Evolutionary conservation across 1,284 basidiomycete genomes (phyloP), one percentile per base, ranked within the genome.

Genomic region (Schizophyllum commune): DNA sequence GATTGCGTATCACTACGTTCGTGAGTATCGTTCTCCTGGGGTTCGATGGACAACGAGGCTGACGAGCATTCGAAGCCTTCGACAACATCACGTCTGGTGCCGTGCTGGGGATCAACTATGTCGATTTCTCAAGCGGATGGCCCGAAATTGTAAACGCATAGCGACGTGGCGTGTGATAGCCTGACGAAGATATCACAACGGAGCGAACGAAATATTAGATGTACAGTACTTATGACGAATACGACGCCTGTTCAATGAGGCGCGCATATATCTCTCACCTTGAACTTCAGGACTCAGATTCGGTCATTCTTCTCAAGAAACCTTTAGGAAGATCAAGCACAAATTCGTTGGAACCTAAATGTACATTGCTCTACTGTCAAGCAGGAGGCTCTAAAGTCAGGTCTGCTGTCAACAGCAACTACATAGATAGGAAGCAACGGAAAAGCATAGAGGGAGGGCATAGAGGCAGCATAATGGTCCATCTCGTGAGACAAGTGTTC

Each of bases 1-100:
- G 4, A 65, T 68, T 3, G 66, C 65, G 4, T 68, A 68, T 59
- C 67, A 68, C 54, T 67, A 68, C 52, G 64, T 67, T 34, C 63
- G 53, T 55, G 19, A 55, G 53, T 55, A 4, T 2, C 13, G 20
- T 55, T 9, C 11, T 27, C 11, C 6, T 55, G 1, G 4, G 13
- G 9, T 15, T 11, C 19, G 17, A 3, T 9, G 13, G 2, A 2
- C 4, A 3, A 47, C 9, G 9, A 5, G 27, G 3, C 39, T 47
- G 4, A 47, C 9, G 39, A 17, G 9, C 8, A 2, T 2, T 9
- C 8, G 13, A 47, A 47, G 39, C 39, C 39, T 11, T 47, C 39
- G 39, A 47, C 39, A 47, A 47, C 8, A 47, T 47, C 39, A 47
- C 39, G 4, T 47, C 39, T 47, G 39, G 9, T 9, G 39, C 39